These are phyloP conservation scores for Suillus paluster DNA, from an alignment of 768 basidiomycete species.

Conservation along the genomic window DNA sequence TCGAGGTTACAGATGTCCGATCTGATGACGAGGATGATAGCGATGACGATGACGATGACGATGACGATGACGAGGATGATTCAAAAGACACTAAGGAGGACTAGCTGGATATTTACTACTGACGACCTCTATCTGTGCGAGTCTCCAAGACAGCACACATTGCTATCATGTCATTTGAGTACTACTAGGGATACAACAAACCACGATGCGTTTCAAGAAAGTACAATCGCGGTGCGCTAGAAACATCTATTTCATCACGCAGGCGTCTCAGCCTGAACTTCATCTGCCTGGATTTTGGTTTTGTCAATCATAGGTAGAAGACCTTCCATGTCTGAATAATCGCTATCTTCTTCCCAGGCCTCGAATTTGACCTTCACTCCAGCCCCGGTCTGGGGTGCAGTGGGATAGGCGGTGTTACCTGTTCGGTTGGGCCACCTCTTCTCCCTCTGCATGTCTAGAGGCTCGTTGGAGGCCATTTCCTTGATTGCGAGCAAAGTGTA, in stretches of 20 bases:
- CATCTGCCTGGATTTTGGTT: conserved; percentile 13
- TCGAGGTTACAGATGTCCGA: conserved; percentile 65
- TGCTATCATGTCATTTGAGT: conserved; percentile 10
- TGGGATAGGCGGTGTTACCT: conserved; percentile 13
- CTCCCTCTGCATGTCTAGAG: conserved; percentile 76
- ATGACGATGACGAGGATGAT: conserved; percentile 35
- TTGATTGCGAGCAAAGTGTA: conserved; percentile 70
- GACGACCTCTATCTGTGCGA: not conserved
- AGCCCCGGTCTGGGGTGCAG: conserved; percentile 26
- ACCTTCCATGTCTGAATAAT: conserved; percentile 51
- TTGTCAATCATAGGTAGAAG: conserved; percentile 27
- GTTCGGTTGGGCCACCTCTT: conserved; percentile 77
- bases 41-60: conserved; percentile 37
- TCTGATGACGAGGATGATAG: conserved; percentile 78
- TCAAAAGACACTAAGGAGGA: conserved; percentile 35
- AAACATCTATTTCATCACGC: conserved; percentile 7
- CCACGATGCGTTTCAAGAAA: conserved; percentile 11
- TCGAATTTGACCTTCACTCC: conserved; percentile 60
- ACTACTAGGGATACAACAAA: not conserved
- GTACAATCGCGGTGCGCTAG: not conserved
- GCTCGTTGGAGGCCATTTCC: conserved; percentile 75
- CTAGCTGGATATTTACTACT: conserved; percentile 13
- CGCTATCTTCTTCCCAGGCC: conserved; percentile 59
- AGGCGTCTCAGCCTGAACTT: conserved; percentile 11
- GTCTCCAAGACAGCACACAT: conserved; percentile 1